Conservation (phyloP, 108 stramenopile species). For the Ochromonas danica region DNA sequence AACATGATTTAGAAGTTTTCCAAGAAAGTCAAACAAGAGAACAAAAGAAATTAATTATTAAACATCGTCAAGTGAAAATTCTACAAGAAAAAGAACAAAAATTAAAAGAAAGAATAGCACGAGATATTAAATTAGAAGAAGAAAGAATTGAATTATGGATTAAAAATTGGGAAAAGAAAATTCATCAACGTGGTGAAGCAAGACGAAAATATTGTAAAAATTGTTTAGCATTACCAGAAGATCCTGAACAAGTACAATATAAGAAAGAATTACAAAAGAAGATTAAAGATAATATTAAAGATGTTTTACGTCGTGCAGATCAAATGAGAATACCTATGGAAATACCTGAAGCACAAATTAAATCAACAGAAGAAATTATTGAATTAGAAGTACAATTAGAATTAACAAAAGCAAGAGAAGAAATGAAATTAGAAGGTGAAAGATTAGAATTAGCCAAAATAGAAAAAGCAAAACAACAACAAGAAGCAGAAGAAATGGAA, state of each 20-base stretch:
- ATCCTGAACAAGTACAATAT: not conserved
- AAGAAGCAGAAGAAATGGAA: not conserved
- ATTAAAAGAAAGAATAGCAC: not conserved
- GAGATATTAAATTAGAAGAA: conserved; percentile 2
- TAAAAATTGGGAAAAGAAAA: conserved; percentile 14
- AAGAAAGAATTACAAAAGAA: conserved; percentile 19
- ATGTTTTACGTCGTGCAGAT: conserved; percentile 24
- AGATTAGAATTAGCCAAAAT: not conserved
- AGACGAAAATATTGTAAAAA: not conserved
- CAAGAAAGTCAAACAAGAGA: not conserved
- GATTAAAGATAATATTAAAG: conserved; percentile 22
- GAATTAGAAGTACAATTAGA: conserved; percentile 2
- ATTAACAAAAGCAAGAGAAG: not conserved
- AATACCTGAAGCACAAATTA: conserved; percentile 18
- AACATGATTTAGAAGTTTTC: not conserved
- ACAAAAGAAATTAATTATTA: conserved; percentile 8
- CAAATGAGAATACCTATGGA: conserved; percentile 27
- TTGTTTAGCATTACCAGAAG: not conserved
- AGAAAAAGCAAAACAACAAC: conserved; percentile 9
- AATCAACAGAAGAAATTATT: not conserved
- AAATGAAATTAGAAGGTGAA: conserved; percentile 10
- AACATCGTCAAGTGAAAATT: not conserved
- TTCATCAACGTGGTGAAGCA: not conserved
- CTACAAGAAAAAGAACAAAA: not conserved
- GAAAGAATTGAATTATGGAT: conserved; percentile 25